Evolutionary conservation across 306 rosid genomes (phyloP), one percentile per base, ranked within the genome.

Genomic region (Fragaria iinumae): DNA sequence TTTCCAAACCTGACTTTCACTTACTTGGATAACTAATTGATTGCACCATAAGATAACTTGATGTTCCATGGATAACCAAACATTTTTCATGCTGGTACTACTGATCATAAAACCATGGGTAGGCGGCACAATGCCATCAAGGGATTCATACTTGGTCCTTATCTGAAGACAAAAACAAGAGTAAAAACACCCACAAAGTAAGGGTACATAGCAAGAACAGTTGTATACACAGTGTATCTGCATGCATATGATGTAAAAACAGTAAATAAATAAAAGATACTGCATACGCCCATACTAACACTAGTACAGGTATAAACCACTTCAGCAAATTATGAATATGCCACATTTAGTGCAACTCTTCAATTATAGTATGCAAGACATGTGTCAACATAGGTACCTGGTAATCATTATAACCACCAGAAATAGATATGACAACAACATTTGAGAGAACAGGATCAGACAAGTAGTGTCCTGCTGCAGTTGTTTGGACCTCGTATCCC

Each of bases 21-120:
- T 88, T 78, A 92, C 99, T 89, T 96, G 99, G 77, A 91, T 73
- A 80, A 92, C 99, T 70, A 96, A 68, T 82, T 96, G 99, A 84
- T 92, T 96, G 73, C 99, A 96, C 99, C 99, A 96, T 80, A 96
- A 82, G 74, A 96, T 92, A 64, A 92, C 99, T 84, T 91, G 97
- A 88, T 96, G 99, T 79, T 96, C 99, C 99, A 92, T 96, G 72
- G 99, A 96, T 81, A 96, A 80, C 99, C 99, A 96, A 80, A 96
- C 99, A 88, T 92, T 89, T 83, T 78, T 92, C 95, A 96, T 89
- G 87, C 92, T 86, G 50, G 96, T 91, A 83, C 92, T 96, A 79
- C 98, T 92, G 86, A 96, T 87, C 98, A 91, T 83, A 88, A 96
- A 93, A 83, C 99, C 98, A 81, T 96, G 97, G 25, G 99, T 91